Evolutionary conservation across 2,329 filamentous ascomycete genomes (phyloP).

Genomic region (Biscogniauxia mediterranea): DNA sequence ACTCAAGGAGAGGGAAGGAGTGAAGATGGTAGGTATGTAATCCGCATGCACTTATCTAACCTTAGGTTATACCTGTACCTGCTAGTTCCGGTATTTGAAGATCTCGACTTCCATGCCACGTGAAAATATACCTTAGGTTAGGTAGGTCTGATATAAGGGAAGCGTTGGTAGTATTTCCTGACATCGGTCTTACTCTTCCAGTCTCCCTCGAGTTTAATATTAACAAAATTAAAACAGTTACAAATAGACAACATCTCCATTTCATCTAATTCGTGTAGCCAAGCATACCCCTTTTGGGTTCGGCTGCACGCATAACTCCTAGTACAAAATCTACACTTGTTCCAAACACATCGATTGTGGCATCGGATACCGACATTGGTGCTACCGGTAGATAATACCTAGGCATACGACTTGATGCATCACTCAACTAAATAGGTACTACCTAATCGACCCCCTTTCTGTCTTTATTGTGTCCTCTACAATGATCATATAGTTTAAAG

Average conservation of each 20-base stretch:
- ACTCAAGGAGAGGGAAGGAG: background rate
- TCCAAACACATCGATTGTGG: slow-evolving; percentile 7
- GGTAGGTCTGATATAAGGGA: no score
- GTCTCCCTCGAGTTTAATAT: no score
- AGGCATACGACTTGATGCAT: no score
- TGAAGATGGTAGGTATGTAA: no score
- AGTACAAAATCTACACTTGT: slow-evolving; percentile 1
- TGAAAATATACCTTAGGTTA: no score
- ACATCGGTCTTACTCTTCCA: no score
- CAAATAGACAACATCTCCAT: background rate
- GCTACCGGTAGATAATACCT: background rate
- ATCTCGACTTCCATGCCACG: no score
- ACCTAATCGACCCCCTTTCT: background rate
- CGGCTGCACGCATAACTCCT: slow-evolving; percentile 11
- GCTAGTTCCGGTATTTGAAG: no score
- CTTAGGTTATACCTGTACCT: no score
- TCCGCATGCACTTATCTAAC: no score
- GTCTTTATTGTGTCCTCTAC: background rate
- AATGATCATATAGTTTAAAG: background rate
- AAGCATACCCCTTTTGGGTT: background rate
- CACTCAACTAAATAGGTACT: background rate
- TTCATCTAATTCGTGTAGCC: background rate
- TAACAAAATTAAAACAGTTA: background rate
- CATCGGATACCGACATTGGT: slow-evolving; percentile 10
- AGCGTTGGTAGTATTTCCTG: no score